Conservation (phyloP, 2,329 filamentous ascomycete species). For the Alternaria sp. region DNA sequence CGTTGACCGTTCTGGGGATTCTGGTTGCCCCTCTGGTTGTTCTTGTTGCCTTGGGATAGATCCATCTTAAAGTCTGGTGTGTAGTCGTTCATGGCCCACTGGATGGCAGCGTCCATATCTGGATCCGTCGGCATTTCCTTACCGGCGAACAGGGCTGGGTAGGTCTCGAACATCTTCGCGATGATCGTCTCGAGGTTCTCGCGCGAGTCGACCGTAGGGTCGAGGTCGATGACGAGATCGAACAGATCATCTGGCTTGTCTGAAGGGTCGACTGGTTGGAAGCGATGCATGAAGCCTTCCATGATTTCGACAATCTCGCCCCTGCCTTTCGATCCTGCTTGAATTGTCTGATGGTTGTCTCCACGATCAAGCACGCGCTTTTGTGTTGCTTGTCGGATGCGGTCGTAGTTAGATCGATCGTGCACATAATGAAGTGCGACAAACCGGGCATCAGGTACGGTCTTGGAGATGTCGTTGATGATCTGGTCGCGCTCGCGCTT, state of each 20-base stretch:
- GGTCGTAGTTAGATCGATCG: constrained; percentile 68
- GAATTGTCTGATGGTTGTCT: constrained; percentile 98
- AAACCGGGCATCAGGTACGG: constrained; percentile 69
- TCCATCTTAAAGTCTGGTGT: constrained; percentile 76
- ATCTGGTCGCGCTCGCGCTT: constrained; percentile 87
- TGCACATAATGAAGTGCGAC: constrained; percentile 92
- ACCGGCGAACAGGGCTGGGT: constrained; percentile 73
- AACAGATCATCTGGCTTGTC: constrained; percentile 79
- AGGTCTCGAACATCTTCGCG: constrained; percentile 72
- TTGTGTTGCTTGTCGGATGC: constrained; percentile 76
- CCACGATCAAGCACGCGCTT: constrained; percentile 82
- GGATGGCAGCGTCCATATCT: constrained; percentile 80
- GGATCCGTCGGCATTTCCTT: constrained; percentile 69
- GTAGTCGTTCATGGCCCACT: constrained; percentile 77
- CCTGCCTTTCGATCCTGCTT: constrained; percentile 74
- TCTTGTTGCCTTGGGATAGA: constrained; percentile 61
- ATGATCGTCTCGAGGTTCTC: constrained; percentile 85
- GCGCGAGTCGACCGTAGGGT: constrained; percentile 77
- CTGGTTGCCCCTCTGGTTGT: constrained; percentile 40
- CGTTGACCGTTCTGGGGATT: constrained; percentile 31
- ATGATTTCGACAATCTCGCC: constrained; percentile 86
- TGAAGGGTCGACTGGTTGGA: constrained; percentile 75
- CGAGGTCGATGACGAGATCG: constrained; percentile 82
- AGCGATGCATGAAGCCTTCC: constrained; percentile 89
- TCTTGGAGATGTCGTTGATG: constrained; percentile 74